Conservation (phyloP, 192 early-diverging fungal genomes). For the Phycomyces nitens region DNA sequence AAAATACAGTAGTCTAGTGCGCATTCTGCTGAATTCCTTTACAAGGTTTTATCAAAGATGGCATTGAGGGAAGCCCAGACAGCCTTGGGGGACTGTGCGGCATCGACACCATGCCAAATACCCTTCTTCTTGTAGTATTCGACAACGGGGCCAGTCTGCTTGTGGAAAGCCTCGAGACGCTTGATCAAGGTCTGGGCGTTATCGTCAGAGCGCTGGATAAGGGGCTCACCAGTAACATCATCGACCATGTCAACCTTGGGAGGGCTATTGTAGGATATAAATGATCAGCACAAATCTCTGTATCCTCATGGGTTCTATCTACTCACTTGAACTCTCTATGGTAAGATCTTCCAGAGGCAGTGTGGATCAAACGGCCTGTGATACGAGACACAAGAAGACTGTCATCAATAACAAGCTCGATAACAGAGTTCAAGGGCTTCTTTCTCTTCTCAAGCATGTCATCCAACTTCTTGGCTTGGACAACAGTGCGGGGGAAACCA, state of each 20-base stretch:
- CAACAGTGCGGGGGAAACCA: constrained; percentile 97
- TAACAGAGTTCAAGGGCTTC: constrained; percentile 78
- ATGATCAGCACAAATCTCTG: background rate
- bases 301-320: background rate
- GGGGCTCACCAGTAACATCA: constrained; percentile 96
- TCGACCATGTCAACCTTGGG: constrained; percentile 89
- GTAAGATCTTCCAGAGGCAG: constrained; percentile 91
- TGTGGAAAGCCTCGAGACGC: constrained; percentile 83
- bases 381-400: constrained; percentile 90
- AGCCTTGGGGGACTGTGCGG: constrained; percentile 79
- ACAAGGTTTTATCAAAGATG: constrained; percentile 70
- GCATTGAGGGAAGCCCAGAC: constrained; percentile 89
- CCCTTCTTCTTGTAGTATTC: constrained; percentile 93
- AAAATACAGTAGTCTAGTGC: too few species aligned
- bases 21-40: constrained; percentile 6
- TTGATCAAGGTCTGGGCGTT: constrained; percentile 91
- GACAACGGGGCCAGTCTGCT: constrained; percentile 78
- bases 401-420: constrained; percentile 95
- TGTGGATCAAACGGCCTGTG: constrained; percentile 95
- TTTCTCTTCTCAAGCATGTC: constrained; percentile 83
- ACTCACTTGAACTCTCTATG: constrained; percentile 84
- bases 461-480: constrained; percentile 98
- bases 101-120: constrained; percentile 91
- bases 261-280: constrained; percentile 51
- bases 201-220: constrained; percentile 97